Percentiles rank a stretch among this genome's conserved stretches.
Evolutionary conservation across 345 rosid species (phyloP).

Genomic region (Eucalyptus lansdowneana): DNA sequence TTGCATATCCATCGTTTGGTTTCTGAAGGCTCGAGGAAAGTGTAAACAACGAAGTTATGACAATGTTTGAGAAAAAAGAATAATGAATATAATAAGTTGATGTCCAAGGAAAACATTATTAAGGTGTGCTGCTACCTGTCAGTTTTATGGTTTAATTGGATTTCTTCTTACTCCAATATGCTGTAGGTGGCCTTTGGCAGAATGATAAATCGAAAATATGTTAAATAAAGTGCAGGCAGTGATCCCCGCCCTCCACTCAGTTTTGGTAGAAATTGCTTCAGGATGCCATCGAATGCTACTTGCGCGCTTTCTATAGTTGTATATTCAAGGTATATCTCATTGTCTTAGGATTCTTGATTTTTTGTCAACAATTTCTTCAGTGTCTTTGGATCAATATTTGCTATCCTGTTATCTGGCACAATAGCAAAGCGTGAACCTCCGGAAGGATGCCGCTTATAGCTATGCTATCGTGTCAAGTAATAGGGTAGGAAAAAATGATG

Average conservation of each 20-base stretch:
- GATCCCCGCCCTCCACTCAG: too few relatives aligned
- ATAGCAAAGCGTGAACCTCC: constrained; percentile 78
- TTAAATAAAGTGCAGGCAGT: too few relatives aligned
- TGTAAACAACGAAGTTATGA: constrained; percentile 95
- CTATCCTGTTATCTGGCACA: constrained; percentile 87
- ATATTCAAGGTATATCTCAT: not conserved
- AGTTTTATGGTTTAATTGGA: not conserved
- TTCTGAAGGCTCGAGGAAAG: constrained; percentile 68
- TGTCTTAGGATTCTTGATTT: not conserved
- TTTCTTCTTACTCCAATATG: not conserved
- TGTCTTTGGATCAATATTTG: constrained; percentile 90
- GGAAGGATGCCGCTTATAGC: constrained; percentile 77
- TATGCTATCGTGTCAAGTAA: too few relatives aligned
- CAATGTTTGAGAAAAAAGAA: constrained; percentile 94
- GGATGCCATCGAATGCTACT: not conserved
- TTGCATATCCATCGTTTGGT: not conserved
- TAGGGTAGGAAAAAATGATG: too few relatives aligned
- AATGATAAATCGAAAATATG: constrained; percentile 53
- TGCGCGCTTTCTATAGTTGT: not conserved
- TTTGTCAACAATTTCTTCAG: constrained; percentile 4
- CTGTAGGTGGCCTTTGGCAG: constrained; percentile 12
- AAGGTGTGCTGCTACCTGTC: constrained; percentile 40
- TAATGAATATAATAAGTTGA: constrained; percentile 70
- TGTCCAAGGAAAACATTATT: constrained; percentile 72
- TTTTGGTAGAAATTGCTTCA: too few relatives aligned